These are phyloP conservation scores for Phialemonium atrogriseum DNA, from an alignment of 2,329 filamentous ascomycete genomes.

Conservation along the genomic window DNA sequence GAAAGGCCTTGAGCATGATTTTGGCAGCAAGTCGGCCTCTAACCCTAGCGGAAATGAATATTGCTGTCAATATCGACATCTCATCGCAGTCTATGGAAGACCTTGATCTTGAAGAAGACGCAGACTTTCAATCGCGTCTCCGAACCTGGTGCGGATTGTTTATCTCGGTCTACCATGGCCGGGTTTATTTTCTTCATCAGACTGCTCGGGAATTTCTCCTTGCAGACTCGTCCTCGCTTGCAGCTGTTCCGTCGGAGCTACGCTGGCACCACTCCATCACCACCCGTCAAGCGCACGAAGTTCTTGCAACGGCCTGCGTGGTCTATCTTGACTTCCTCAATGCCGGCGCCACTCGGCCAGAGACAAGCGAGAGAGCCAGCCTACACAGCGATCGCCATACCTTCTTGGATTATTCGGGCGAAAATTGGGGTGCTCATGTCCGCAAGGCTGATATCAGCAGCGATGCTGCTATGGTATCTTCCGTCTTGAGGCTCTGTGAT, in stretches of 20 bases:
- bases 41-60: constrained; percentile 10
- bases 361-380: neutral
- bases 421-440: constrained; percentile 9
- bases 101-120: constrained; percentile 7
- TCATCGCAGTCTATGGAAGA: neutral
- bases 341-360: neutral
- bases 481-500: constrained; percentile 6
- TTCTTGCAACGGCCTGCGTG: constrained; percentile 11
- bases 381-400: neutral
- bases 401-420: constrained; percentile 10
- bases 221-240: constrained; percentile 5
- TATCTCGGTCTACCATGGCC: constrained; percentile 16
- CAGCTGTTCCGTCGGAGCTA: constrained; percentile 2
- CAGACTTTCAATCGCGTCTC: constrained; percentile 12
- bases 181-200: constrained; percentile 22
- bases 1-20: constrained; percentile 8
- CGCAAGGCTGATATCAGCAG: constrained; percentile 5
- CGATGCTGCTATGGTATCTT: constrained; percentile 1
- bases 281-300: constrained; percentile 7
- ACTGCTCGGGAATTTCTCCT: constrained; percentile 23
- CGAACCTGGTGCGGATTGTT: constrained; percentile 20
- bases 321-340: constrained; percentile 12
- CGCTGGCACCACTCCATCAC: constrained; percentile 12
- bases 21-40: constrained; percentile 9
- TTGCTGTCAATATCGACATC: constrained; percentile 5